phyloP scores from a whole-genome alignment of 805 yeast species.

The Priceomyces medius region DNA sequence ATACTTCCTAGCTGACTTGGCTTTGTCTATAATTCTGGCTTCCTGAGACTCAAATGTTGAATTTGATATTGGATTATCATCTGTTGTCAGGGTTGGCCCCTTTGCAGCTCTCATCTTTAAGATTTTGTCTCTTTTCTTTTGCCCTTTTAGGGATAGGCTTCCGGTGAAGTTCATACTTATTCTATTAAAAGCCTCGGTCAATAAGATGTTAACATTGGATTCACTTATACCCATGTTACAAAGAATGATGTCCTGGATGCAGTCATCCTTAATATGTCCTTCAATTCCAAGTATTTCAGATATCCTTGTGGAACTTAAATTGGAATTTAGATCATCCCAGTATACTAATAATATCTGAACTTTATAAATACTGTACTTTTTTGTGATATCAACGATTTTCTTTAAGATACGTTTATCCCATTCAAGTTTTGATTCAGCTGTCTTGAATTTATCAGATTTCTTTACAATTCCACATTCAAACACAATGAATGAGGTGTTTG shows the following conservation, averaged over 20 bases:
- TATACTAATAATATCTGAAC: conserved; percentile 40
- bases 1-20: conserved; percentile 27
- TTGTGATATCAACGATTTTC: conserved; percentile 34
- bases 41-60: conserved; percentile 22
- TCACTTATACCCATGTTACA: conserved; percentile 34
- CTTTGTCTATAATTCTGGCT: conserved; percentile 23
- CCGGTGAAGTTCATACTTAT: conserved; percentile 26
- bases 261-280: conserved; percentile 9
- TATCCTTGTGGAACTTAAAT: conserved; percentile 15
- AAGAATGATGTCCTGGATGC: conserved; percentile 21
- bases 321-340: conserved; percentile 37
- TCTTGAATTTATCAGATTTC: conserved; percentile 9
- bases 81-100: background rate
- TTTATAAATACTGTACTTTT: conserved; percentile 35
- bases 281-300: conserved; percentile 15
- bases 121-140: conserved; percentile 16
- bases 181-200: conserved; percentile 21
- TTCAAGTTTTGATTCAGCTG: conserved; percentile 30
- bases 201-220: conserved; percentile 23
- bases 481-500: conserved; percentile 42
- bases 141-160: conserved; percentile 30
- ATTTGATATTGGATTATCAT: conserved; percentile 6
- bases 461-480: conserved; percentile 52
- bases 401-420: conserved; percentile 36
- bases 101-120: conserved; percentile 2